These are phyloP conservation scores for Sambucus nigra DNA, from an alignment of 129 eudicot genomes.

Conservation along the genomic window DNA sequence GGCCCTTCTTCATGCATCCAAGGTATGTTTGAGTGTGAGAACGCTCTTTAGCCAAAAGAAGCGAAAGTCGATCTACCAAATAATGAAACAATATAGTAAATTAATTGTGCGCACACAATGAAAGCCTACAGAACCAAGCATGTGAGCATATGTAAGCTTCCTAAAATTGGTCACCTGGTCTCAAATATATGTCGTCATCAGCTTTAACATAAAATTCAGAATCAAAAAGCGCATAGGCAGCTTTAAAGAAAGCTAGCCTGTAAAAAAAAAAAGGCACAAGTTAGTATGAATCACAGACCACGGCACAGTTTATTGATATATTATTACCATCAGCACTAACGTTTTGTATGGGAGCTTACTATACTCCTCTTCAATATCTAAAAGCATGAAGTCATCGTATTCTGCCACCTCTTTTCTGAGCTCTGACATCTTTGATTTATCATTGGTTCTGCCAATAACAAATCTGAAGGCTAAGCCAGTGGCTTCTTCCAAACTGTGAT, in stretches of 20 bases:
- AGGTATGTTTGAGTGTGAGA: slow-evolving; percentile 72
- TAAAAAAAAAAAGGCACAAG: slow-evolving; percentile 8
- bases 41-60: slow-evolving; percentile 86
- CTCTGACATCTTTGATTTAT: slow-evolving; percentile 53
- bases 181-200: slow-evolving; percentile 85
- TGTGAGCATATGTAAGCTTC: not conserved
- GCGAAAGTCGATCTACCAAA: slow-evolving; percentile 77
- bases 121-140: not conserved
- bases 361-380: slow-evolving; percentile 90
- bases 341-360: slow-evolving; percentile 98
- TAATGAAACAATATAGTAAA: slow-evolving; percentile 13
- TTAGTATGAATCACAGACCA: slow-evolving; percentile 8
- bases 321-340: slow-evolving; percentile 45
- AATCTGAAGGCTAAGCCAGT: slow-evolving; percentile 89
- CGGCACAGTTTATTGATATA: slow-evolving; percentile 5
- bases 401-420: slow-evolving; percentile 67
- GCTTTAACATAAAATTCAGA: slow-evolving; percentile 91
- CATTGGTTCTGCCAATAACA: slow-evolving; percentile 66
- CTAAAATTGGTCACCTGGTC: slow-evolving; percentile 56
- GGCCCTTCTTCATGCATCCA: slow-evolving; percentile 98
- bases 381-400: slow-evolving; percentile 72
- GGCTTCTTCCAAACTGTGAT: slow-evolving; percentile 82
- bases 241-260: slow-evolving; percentile 95
- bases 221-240: slow-evolving; percentile 83
- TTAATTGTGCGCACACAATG: slow-evolving; percentile 4